These are phyloP conservation scores for Pelargonium myrrhifolium DNA, from an alignment of 441 rosid genomes.

Conservation along the genomic window DNA sequence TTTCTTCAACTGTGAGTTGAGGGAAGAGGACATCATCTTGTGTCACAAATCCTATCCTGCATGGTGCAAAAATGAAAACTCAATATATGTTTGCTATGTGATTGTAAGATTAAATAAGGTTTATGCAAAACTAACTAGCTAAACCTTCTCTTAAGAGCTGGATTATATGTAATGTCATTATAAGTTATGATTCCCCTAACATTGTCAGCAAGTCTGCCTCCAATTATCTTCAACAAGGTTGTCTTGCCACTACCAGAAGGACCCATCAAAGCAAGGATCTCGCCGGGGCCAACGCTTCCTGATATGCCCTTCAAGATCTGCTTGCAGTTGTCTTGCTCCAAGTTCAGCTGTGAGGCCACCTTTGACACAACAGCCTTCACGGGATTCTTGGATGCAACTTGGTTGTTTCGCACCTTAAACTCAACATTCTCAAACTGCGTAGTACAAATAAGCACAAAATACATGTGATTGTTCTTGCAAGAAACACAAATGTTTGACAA, in stretches of 20 bases:
- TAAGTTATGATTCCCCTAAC: constrained; percentile 64
- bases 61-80: constrained; percentile 3
- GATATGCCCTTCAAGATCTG: constrained; percentile 76
- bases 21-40: constrained; percentile 89
- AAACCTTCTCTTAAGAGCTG: constrained; percentile 75
- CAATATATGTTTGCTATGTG: too few relatives aligned
- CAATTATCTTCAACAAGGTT: constrained; percentile 72
- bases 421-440: constrained; percentile 84
- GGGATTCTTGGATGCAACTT: constrained; percentile 40
- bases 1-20: constrained; percentile 89
- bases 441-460: background rate
- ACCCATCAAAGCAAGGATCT: constrained; percentile 91
- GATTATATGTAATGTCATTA: constrained; percentile 65
- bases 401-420: constrained; percentile 51
- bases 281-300: constrained; percentile 89
- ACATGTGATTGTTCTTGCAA: too few relatives aligned
- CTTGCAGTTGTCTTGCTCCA: constrained; percentile 59
- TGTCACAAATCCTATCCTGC: constrained; percentile 87
- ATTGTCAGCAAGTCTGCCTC: constrained; percentile 72
- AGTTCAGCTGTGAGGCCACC: constrained; percentile 44
- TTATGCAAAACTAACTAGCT: too few relatives aligned
- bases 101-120: too few relatives aligned
- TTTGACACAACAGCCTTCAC: constrained; percentile 64
- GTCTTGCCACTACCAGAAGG: constrained; percentile 99
- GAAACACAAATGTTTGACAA: background rate